Evolutionary conservation across 1,284 basidiomycete species (phyloP).

Genomic region (Sporisorium iseilematis-ciliati): DNA sequence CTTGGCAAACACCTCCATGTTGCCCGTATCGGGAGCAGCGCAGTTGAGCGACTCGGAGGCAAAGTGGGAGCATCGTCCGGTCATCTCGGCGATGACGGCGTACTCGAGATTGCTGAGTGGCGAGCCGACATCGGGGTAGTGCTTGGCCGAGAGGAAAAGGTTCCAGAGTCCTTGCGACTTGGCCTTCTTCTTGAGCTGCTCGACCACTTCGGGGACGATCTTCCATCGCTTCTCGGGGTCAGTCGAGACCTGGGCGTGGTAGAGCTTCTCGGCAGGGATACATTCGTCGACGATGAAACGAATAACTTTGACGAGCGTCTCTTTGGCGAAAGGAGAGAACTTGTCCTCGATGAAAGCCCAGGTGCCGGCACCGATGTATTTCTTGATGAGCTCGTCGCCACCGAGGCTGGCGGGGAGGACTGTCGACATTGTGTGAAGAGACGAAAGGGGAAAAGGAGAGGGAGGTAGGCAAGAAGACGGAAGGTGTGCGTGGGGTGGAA

Average conservation of each 20-base stretch:
- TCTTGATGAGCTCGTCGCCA: constrained; percentile 55
- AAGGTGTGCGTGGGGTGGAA: neutral
- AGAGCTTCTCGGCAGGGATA: constrained; percentile 81
- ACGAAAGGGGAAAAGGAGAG: neutral
- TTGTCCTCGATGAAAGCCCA: constrained; percentile 70
- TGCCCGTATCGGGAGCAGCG: constrained; percentile 91
- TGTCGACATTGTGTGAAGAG: constrained; percentile 25
- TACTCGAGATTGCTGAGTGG: constrained; percentile 95
- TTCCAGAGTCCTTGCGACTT: constrained; percentile 93
- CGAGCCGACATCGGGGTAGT: constrained; percentile 85
- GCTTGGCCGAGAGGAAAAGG: constrained; percentile 91
- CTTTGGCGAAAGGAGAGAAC: constrained; percentile 86
- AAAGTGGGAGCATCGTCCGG: constrained; percentile 84
- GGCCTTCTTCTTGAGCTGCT: constrained; percentile 88
- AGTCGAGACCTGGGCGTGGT: constrained; percentile 83
- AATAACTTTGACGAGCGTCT: constrained; percentile 84
- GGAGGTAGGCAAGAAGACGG: neutral
- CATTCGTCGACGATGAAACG: constrained; percentile 89
- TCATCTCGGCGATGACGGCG: constrained; percentile 93
- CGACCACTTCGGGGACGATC: constrained; percentile 82
- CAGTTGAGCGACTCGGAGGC: constrained; percentile 91
- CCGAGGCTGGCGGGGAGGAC: constrained; percentile 36
- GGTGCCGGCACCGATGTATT: constrained; percentile 60
- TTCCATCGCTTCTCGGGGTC: constrained; percentile 85
- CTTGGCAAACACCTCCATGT: constrained; percentile 88